Percentiles rank a stretch among this genome's conserved stretches.
Evolutionary conservation across 768 basidiomycete species (phyloP).

Genomic region (Mycena epipterygia): DNA sequence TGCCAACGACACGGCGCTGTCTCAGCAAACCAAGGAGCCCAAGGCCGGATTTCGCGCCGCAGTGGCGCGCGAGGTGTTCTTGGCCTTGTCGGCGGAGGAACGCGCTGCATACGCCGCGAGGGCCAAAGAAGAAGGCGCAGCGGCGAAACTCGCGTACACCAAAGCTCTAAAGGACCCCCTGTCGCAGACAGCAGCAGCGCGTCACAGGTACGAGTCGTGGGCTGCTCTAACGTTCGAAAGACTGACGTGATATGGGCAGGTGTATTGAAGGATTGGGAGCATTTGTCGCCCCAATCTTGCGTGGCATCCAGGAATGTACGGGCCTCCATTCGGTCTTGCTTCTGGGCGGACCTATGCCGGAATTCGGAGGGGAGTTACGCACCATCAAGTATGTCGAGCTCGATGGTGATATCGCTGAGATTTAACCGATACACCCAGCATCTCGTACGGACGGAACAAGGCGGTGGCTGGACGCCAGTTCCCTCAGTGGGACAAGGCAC

Average conservation of each 20-base stretch:
- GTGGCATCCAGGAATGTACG: neutral
- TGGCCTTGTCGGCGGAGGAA: neutral
- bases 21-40: neutral
- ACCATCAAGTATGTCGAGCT: neutral
- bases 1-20: neutral
- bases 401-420: neutral
- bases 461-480: neutral
- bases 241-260: neutral
- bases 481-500: slow-evolving; percentile 9
- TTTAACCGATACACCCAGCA: neutral
- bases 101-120: neutral
- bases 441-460: slow-evolving; percentile 3
- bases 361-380: neutral
- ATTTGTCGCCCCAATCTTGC: neutral
- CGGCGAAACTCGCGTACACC: neutral
- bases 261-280: neutral
- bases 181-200: neutral
- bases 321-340: neutral
- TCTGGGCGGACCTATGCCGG: neutral
- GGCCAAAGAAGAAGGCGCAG: neutral
- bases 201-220: too few relatives aligned
- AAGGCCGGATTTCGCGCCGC: neutral
- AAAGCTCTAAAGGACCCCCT: neutral
- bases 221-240: too few relatives aligned
- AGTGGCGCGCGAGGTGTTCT: neutral